A percentile compares a stretch with the other conserved stretches of the same genome.
Evolutionary conservation across 306 rosid genomes (phyloP).

Genomic region (Benincasa hispida): DNA sequence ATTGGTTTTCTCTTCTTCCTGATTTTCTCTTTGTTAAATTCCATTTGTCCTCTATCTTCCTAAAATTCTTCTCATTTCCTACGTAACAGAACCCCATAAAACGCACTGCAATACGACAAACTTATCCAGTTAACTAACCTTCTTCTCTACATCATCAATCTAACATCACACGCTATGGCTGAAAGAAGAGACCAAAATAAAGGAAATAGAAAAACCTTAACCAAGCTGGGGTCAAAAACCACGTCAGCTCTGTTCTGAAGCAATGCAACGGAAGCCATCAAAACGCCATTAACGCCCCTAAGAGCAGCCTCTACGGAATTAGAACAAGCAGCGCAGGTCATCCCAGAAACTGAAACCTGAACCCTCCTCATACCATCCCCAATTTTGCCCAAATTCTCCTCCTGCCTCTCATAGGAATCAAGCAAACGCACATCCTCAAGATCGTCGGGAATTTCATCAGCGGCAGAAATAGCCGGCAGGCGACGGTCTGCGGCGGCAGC

Average conservation of each 20-base stretch:
- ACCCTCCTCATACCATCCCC: conserved; percentile 34
- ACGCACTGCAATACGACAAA: neutral
- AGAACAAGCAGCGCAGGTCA: conserved; percentile 98
- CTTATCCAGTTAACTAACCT: neutral
- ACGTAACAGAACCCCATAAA: neutral
- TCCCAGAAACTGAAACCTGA: conserved; percentile 69
- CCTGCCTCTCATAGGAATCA: conserved; percentile 42
- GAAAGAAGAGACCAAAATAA: neutral
- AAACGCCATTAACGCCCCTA: conserved; percentile 41
- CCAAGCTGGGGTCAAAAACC: conserved; percentile 51
- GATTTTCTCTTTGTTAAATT: neutral
- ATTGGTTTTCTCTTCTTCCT: neutral
- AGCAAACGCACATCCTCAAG: conserved; percentile 67
- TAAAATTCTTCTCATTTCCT: neutral
- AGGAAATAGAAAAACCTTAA: conserved; percentile 37
- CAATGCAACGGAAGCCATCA: conserved; percentile 68
- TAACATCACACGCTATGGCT: neutral
- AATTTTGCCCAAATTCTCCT: conserved; percentile 11
- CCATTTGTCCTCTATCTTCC: neutral
- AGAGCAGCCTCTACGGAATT: conserved; percentile 83
- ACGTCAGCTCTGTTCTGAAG: conserved; percentile 91
- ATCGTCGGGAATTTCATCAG: conserved; percentile 23
- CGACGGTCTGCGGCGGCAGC: conserved; percentile 5
- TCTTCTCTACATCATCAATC: neutral
- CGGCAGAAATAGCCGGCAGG: neutral